Base-by-base conservation (phyloP, 2,329 filamentous ascomycete species). In the Cordyceps cateniannulata region DNA sequence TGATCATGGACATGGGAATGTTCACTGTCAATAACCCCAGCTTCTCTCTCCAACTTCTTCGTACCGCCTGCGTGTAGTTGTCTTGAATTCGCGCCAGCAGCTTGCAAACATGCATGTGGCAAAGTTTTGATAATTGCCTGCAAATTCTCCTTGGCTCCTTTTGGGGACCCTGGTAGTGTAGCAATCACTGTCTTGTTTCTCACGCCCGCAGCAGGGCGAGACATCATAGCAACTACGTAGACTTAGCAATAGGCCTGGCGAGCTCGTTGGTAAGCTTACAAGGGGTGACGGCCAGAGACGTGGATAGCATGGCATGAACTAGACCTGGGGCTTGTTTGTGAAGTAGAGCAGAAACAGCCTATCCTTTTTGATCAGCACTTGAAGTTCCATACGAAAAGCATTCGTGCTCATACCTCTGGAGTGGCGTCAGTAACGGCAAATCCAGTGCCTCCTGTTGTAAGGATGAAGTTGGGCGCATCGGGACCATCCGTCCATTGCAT, bases 141-240 rank as follows among this genome's bases (percentile, higher is more conserved):
- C 0, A 99, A 82, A 69, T 98, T 99, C 77, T 99, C 95, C 69
- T 86, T 90, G 9, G 95, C 95, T 1, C 93, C 95, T 72, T 98
- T 98, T 0, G 95, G 95, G 0, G 93, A 98, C 1, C 95, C 95
- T 0, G 95, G 95, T 3, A 99, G 78, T 0, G 95, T 99, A 63
- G 97, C 76, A 25, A 99, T 89, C 57, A 99, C 75, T 1, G 91
- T 88, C 63, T 85, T 86, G 64, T 93, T 87, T 35, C 95, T 82
- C 3, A 96, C 86, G 3, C 95, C 95, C 24, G 95, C 95, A 14
- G 96, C 90, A 5, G 95, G 95, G 50, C 95, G 85, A 56, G 95
- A 90, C 95, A 99, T 99, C 78, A 96, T 88, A 49, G 95, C 95
- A 76, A 99, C 92, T 96, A 56, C 20, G 52, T 2, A n/a, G 55